These are phyloP conservation scores for Hypoxylon rubiginosum DNA, from an alignment of 2,329 filamentous ascomycete species.

Conservation along the genomic window DNA sequence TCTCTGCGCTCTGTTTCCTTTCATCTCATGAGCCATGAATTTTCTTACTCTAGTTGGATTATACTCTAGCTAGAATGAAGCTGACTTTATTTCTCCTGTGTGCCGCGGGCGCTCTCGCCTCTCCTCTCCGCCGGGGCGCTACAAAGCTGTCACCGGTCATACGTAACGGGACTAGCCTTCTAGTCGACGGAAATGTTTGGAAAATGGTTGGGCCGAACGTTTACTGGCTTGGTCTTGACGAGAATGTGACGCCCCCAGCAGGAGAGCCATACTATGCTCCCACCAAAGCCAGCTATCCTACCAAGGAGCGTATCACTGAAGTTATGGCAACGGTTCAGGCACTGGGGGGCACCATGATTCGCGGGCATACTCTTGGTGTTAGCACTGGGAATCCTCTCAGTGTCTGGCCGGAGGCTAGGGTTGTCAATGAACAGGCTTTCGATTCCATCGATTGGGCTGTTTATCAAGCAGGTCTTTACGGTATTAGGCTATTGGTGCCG, in stretches of 20 bases:
- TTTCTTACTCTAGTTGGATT: neutral
- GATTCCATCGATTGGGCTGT: constrained; percentile 63
- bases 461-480: constrained; percentile 60
- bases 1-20: neutral
- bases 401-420: constrained; percentile 56
- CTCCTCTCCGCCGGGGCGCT: constrained; percentile 16
- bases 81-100: constrained; percentile 34
- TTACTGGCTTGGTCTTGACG: constrained; percentile 65
- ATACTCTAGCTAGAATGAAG: constrained; percentile 32
- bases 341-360: constrained; percentile 61
- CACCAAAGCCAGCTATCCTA: constrained; percentile 61
- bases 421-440: constrained; percentile 60
- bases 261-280: constrained; percentile 61
- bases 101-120: constrained; percentile 30
- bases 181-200: constrained; percentile 57
- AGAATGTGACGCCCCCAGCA: constrained; percentile 61
- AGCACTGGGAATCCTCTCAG: constrained; percentile 63
- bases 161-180: constrained; percentile 54
- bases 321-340: constrained; percentile 60
- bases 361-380: constrained; percentile 61
- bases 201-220: constrained; percentile 63
- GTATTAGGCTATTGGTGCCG: constrained; percentile 60
- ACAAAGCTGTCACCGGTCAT: constrained; percentile 50
- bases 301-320: constrained; percentile 60
- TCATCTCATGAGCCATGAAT: neutral